Evolutionary conservation across 2,329 filamentous ascomycete species (phyloP), one percentile per base, ranked within the genome.

Genomic region (Phoma sp.): DNA sequence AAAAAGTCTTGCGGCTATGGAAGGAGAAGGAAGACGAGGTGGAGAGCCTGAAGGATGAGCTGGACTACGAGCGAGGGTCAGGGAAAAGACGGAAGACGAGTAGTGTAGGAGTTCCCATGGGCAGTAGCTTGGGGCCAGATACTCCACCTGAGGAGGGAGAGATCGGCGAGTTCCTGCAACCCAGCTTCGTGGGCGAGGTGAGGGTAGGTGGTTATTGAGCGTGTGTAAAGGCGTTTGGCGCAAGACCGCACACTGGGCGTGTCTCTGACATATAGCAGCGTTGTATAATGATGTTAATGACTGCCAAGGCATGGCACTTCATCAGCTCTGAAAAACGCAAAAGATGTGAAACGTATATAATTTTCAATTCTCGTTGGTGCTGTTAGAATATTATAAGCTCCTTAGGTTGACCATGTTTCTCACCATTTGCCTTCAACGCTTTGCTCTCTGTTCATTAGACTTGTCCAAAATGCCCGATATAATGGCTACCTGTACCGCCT

Each of bases 141-240:
- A 67, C 62, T 23, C 64, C 64, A 41, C 64, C 62, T 3, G 64
- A 67, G n/a, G 62, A 67, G n/a, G 60, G 55, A 4, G 61, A 64
- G 42, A 51, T 46, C n/a, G 36, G 41, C 1, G 36, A 29, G 8
- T 48, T 45, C 6, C 22, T 64, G 27, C 48, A 55, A 46, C 57
- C 61, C n/a, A 66, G 61, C 48, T 66, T 65, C 33, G 50, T 64
- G 4, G 62, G 62, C 1, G 62, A 65, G 25, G 64, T 64, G 9
- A 48, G 58, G 18, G 56, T 60, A 10, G 58, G 57, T n/a, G 57
- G 51, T 23, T 56, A 29, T 14, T 55, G 24, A 55, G 41, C 3
- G 13, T 10, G 29, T 2, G 18, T 35, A 24, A 1, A 57, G 25
- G 68, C 68, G 7, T 76, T 72, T 43, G 32, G 32, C 9, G 32